Evolutionary conservation across 129 eudicot genomes (phyloP).

Genomic region (Flaveria ramosissima): DNA sequence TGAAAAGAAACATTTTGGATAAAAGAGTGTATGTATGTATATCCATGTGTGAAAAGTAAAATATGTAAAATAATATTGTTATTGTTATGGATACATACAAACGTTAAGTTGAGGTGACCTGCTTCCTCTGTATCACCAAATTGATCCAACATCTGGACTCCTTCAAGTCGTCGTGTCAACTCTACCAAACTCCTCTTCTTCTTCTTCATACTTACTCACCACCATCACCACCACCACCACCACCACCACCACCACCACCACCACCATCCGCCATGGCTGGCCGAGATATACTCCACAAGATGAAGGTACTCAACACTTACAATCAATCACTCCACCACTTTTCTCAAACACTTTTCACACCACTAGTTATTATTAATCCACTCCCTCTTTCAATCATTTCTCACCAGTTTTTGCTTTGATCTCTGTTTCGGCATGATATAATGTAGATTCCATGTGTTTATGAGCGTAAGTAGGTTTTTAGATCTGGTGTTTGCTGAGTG

Average conservation of each 20-base stretch:
- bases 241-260: not conserved
- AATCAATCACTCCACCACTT: too few species aligned
- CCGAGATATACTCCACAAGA: conserved; percentile 42
- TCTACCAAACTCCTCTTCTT: not conserved
- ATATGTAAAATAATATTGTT: too few species aligned
- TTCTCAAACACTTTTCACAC: too few species aligned
- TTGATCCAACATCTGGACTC: conserved; percentile 24
- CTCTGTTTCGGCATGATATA: not conserved
- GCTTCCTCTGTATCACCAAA: not conserved
- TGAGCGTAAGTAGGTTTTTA: not conserved
- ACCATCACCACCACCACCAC: not conserved
- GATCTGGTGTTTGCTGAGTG: not conserved
- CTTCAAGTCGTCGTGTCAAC: conserved; percentile 19
- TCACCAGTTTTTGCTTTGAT: not conserved
- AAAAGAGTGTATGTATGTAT: too few species aligned
- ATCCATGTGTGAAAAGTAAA: too few species aligned
- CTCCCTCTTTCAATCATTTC: not conserved
- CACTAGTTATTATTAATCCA: too few species aligned
- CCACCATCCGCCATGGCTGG: conserved; percentile 32
- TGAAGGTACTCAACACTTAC: conserved; percentile 29
- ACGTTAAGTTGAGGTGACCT: not conserved
- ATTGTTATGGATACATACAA: too few species aligned
- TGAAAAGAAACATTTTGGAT: too few species aligned
- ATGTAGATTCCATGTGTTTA: not conserved
- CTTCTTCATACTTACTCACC: not conserved